Evolutionary conservation across 345 rosid genomes (phyloP).

Genomic region (Brassica cretica): DNA sequence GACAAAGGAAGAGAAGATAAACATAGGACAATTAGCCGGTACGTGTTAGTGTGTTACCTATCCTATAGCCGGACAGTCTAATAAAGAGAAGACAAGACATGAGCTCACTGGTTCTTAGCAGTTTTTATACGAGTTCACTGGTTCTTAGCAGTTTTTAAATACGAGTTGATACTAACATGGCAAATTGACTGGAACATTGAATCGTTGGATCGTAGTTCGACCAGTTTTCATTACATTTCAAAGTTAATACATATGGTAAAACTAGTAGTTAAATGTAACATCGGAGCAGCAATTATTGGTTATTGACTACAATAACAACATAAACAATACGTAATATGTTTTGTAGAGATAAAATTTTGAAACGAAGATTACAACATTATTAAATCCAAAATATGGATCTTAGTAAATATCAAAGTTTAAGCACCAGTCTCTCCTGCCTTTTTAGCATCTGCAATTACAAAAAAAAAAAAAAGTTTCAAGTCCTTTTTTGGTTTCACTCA

Average conservation of each 20-base stretch:
- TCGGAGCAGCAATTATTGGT: slow-evolving; percentile 3
- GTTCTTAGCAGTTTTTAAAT: not conserved
- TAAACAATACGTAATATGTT: not conserved
- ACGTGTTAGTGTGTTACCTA: not conserved
- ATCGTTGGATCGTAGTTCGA: not conserved
- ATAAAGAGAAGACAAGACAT: not conserved
- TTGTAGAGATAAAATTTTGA: not conserved
- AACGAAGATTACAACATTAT: slow-evolving; percentile 15
- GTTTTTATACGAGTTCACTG: not conserved
- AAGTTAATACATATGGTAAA: not conserved
- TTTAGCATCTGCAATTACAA: slow-evolving; percentile 25
- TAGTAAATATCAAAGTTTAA: not conserved
- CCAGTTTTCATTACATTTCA: not conserved
- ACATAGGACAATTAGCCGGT: not conserved
- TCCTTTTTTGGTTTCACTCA: not conserved
- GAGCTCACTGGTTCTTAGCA: not conserved
- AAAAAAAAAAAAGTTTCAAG: not conserved
- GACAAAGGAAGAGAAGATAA: not conserved
- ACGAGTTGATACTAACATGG: not conserved
- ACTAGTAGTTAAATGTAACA: not conserved
- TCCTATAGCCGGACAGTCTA: not conserved
- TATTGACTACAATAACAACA: not conserved
- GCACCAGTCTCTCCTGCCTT: slow-evolving; percentile 21
- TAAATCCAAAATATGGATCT: not conserved
- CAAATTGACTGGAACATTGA: not conserved